Evolutionary conservation across 176 grass and related monocot species (phyloP), one percentile per base, ranked within the genome.

Genomic region (Oryza longistaminata): DNA sequence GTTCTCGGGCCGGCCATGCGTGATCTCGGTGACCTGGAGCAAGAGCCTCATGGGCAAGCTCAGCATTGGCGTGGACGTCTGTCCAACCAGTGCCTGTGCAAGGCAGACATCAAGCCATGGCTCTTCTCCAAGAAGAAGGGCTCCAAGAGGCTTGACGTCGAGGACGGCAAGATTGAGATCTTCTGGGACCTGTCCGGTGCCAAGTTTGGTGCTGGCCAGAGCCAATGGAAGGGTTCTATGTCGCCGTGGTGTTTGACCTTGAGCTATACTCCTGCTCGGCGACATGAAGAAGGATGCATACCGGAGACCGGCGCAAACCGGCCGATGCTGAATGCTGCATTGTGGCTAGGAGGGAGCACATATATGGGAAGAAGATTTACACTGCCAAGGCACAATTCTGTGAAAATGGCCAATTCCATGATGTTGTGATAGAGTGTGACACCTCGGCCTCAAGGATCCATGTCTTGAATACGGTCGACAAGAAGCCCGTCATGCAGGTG

Each of bases 81-180:
- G 40, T 75, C 84, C 58, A 82, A 70, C 33, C 92, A 86, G 22
- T 87, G 86, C 83, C 73, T 94, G 48, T 94, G 92, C 89, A 91
- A 94, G 80, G 76, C 77, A 10, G 89, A 94, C 76, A 89, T 94
- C 84, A 94, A 94, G 72, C 92, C 92, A 11, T 94, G 92, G 89
- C 80, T 91, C 53, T 94, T 91, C 86, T 94, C 92, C 66, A 94
- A 83, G 89, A 94, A 88, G 88, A 94, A 89, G 64, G 88, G 92
- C 4, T 91, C 89, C 65, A 89, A 78, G 89, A 82, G 86, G 76
- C 76, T 89, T 26, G 89, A 94, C 19, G 83, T 76, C 24, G 92
- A 89, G 71, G 84, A 83, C 13, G 80, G 76, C 83, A 94, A 91
- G 83, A 83, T 94, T 22, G 92, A 87, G 72, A 89, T 94, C 71